A percentile compares a stretch with the other conserved stretches of the same genome.
Conservation (phyloP, 78 protist genomes). For the Dictyostelium capitatum region DNA sequence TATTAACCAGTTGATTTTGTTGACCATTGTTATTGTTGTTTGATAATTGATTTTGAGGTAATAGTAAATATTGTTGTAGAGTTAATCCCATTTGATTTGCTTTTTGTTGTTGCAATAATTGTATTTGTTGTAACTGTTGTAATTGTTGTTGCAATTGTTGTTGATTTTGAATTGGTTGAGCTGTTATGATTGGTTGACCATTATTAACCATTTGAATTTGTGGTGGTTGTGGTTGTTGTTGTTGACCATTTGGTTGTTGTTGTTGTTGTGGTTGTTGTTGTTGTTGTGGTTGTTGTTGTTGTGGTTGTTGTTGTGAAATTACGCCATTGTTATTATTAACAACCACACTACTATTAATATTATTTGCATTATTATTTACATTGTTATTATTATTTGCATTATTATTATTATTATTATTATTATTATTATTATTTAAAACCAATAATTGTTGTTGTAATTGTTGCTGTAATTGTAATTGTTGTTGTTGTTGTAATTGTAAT, state of each 20-base stretch:
- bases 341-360: background rate
- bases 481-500: background rate
- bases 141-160: background rate
- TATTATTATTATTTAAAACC: background rate
- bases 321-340: background rate
- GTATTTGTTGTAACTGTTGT: background rate
- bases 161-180: background rate
- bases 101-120: background rate
- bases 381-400: background rate
- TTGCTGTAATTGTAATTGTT: too few species aligned
- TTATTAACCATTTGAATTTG: too few species aligned
- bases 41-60: background rate
- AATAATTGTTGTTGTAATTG: background rate
- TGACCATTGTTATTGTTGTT: background rate
- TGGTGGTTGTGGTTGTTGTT: background rate
- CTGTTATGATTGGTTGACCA: too few species aligned
- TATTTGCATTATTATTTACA: background rate
- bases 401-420: background rate
- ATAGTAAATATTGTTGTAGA: background rate
- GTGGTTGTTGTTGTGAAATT: background rate
- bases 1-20: background rate
- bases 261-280: background rate
- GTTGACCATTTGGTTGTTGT: background rate
- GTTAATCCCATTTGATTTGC: background rate
- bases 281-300: background rate